A percentile compares a stretch with the other conserved stretches of the same genome.
Conservation (phyloP, 495 filamentous ascomycete species). For the Staphylotrichum longicolle region DNA sequence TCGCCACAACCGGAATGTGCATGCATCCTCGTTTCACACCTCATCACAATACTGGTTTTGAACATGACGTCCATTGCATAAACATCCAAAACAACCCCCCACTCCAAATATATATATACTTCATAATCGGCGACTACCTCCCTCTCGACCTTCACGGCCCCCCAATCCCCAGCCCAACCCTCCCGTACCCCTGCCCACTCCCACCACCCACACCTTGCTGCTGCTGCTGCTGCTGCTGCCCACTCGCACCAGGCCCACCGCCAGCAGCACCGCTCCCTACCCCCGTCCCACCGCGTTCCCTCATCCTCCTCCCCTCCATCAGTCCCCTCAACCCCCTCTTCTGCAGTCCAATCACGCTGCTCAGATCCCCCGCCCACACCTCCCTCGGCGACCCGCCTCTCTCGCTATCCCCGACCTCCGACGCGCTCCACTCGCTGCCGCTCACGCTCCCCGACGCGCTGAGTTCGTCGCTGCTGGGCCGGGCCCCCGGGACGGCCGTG, state of each 20-base stretch:
- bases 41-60: too few species aligned
- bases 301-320: constrained; percentile 89
- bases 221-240: background rate
- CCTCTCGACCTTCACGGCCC: constrained; percentile 15
- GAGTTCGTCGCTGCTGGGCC: constrained; percentile 47
- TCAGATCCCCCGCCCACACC: constrained; percentile 80
- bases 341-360: constrained; percentile 93
- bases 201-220: background rate
- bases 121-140: too few species aligned
- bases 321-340: constrained; percentile 87
- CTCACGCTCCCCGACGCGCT: constrained; percentile 48
- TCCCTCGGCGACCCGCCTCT: constrained; percentile 48
- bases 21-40: too few species aligned
- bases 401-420: constrained; percentile 43
- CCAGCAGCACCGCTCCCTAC: constrained; percentile 4
- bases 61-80: too few species aligned
- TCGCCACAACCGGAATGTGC: too few species aligned
- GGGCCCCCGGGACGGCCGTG: constrained; percentile 37
- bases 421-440: constrained; percentile 48
- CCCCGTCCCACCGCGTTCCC: constrained; percentile 56
- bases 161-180: constrained; percentile 30
- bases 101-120: too few species aligned
- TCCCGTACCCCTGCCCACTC: constrained; percentile 15
- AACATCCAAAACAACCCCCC: too few species aligned
- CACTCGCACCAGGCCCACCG: constrained; percentile 15